A percentile compares a stretch with the other conserved stretches of the same genome.
Conservation (phyloP, 1,284 basidiomycete genomes). For the Heterobasidion occidentale region DNA sequence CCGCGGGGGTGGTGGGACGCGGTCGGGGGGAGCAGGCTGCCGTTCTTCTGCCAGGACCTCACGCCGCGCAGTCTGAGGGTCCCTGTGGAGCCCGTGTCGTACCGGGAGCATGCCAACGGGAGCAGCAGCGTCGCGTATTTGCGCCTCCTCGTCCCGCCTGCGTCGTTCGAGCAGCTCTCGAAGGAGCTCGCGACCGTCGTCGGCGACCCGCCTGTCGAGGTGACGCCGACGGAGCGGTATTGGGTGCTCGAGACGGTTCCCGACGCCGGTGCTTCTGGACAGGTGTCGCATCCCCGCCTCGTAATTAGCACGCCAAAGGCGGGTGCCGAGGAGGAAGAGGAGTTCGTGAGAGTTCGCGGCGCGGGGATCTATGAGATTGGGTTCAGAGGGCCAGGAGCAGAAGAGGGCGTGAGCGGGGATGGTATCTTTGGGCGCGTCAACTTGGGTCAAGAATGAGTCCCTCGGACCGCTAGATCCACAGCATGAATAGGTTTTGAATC, state of each 20-base stretch:
- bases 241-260: constrained; percentile 19
- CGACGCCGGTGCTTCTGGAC: background rate
- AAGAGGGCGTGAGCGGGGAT: constrained; percentile 29
- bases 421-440: constrained; percentile 29
- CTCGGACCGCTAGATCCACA: no score
- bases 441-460: background rate
- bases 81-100: constrained; percentile 34
- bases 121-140: constrained; percentile 40
- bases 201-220: constrained; percentile 29
- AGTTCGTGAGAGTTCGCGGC: constrained; percentile 24
- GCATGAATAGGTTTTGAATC: no score
- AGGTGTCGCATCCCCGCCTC: constrained; percentile 20
- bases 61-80: constrained; percentile 51
- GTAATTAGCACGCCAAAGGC: constrained; percentile 26
- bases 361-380: constrained; percentile 18
- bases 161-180: constrained; percentile 21
- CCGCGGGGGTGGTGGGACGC: constrained; percentile 17
- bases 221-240: constrained; percentile 9
- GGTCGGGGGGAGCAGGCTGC: constrained; percentile 28
- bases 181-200: constrained; percentile 37
- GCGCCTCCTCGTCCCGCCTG: constrained; percentile 26
- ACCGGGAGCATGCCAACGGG: constrained; percentile 38
- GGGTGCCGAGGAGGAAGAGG: constrained; percentile 24
- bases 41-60: constrained; percentile 70
- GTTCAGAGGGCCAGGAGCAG: constrained; percentile 11